phyloP scores from a whole-genome alignment of 441 rosid genomes.

The Dalechampia spathulata region DNA sequence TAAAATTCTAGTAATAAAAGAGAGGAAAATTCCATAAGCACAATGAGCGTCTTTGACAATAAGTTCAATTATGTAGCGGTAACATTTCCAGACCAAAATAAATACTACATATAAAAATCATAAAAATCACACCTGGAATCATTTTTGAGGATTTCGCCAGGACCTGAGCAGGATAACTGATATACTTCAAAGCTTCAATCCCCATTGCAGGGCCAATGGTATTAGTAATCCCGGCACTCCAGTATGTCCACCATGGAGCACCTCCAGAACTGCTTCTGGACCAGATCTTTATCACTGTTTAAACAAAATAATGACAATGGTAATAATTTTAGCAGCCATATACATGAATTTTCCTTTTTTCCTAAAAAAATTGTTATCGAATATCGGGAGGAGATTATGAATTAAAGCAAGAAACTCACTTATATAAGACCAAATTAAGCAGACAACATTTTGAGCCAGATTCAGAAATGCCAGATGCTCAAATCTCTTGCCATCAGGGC shows the following conservation, averaged over 20 bases:
- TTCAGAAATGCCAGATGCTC: slow-evolving; percentile 86
- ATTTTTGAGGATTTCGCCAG: slow-evolving; percentile 91
- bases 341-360: too few species aligned
- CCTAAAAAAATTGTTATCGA: too few species aligned
- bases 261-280: slow-evolving; percentile 45
- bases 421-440: slow-evolving; percentile 76
- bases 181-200: slow-evolving; percentile 90
- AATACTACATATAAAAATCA: too few species aligned
- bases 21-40: too few species aligned
- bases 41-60: too few species aligned
- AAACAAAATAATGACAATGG: too few species aligned
- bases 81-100: too few species aligned
- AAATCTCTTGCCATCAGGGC: slow-evolving; percentile 73
- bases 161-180: slow-evolving; percentile 98
- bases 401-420: slow-evolving; percentile 57
- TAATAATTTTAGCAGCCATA: too few species aligned
- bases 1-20: too few species aligned
- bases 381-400: too few species aligned
- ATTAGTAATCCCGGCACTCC: slow-evolving; percentile 97
- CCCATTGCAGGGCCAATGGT: slow-evolving; percentile 99
- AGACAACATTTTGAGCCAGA: slow-evolving; percentile 79
- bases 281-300: slow-evolving; percentile 83
- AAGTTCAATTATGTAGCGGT: too few species aligned
- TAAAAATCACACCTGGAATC: slow-evolving; percentile 96
- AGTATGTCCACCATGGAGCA: slow-evolving; percentile 94